Percentiles rank a stretch among this genome's conserved stretches.
Conservation (phyloP, 192 early-diverging fungal species). For the Backusella sp. region DNA sequence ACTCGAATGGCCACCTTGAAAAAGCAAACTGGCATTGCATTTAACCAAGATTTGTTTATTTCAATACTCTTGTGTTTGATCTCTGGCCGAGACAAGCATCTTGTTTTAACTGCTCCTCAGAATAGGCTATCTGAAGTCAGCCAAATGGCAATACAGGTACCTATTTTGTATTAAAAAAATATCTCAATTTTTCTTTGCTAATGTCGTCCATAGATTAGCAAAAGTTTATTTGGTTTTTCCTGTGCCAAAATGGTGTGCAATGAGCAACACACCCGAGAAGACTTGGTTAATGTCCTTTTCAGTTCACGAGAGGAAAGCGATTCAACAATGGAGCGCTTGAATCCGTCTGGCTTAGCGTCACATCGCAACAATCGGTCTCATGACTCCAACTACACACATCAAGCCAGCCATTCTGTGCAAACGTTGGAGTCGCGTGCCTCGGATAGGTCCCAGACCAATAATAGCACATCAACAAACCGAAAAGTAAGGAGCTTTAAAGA, state of each 20-base stretch:
- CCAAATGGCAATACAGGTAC: conserved; percentile 46
- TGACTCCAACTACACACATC: not conserved
- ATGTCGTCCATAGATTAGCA: conserved; percentile 37
- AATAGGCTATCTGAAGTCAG: conserved; percentile 44
- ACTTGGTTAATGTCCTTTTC: conserved; percentile 28
- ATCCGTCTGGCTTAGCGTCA: not conserved
- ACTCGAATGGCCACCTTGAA: conserved; percentile 42
- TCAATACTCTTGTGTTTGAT: conserved; percentile 55
- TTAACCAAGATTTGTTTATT: conserved; percentile 55
- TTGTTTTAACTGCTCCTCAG: conserved; percentile 42
- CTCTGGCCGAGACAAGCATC: conserved; percentile 45
- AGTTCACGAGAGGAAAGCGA: conserved; percentile 14
- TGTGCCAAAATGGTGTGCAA: conserved; percentile 46
- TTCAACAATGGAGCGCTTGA: conserved; percentile 5
- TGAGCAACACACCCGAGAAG: conserved; percentile 32
- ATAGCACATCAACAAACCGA: not conserved
- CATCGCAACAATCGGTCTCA: not conserved
- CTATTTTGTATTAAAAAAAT: not conserved
- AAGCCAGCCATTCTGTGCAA: conserved; percentile 11
- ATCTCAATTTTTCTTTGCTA: not conserved
- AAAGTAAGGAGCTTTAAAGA: not conserved
- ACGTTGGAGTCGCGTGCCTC: not conserved
- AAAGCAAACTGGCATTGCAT: conserved; percentile 37
- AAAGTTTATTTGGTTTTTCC: conserved; percentile 44
- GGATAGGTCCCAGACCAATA: conserved; percentile 9